Evolutionary conservation across 108 stramenopile species (phyloP).

Genomic region (Skeletonema marinoi): DNA sequence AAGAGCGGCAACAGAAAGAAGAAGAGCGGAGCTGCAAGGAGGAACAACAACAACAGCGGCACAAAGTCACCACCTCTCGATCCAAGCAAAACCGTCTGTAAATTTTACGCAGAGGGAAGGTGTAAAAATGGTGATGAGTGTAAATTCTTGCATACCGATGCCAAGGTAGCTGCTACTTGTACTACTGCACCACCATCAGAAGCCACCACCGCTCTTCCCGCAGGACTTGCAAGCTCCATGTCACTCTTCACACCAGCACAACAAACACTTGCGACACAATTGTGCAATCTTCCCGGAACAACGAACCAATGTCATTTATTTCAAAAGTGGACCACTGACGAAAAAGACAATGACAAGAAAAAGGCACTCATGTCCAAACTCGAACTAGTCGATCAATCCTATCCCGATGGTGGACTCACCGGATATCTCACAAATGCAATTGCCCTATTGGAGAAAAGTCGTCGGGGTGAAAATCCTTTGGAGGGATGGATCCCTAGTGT

Average conservation of each 20-base stretch:
- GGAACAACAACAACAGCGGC: neutral
- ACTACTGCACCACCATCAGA: neutral
- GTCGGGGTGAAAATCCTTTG: conserved; percentile 90
- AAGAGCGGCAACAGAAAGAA: conserved; percentile 7
- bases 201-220: conserved; percentile 14
- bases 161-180: neutral
- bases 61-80: neutral
- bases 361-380: conserved; percentile 57
- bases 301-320: conserved; percentile 66
- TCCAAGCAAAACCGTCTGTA: conserved; percentile 11
- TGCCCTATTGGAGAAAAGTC: conserved; percentile 49
- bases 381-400: conserved; percentile 62
- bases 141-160: conserved; percentile 14
- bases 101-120: conserved; percentile 20
- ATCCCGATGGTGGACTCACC: conserved; percentile 58
- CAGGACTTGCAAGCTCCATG: conserved; percentile 25
- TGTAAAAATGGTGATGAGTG: conserved; percentile 24
- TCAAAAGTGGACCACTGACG: conserved; percentile 40
- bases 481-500: conserved; percentile 93
- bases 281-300: conserved; percentile 44
- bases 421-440: conserved; percentile 76
- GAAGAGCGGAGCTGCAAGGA: conserved; percentile 6
- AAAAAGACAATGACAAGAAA: conserved; percentile 20
- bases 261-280: conserved; percentile 42
- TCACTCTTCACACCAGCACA: conserved; percentile 41